Evolutionary conservation across 305 asterid genomes (phyloP).

Genomic region (Solanum hybrid): DNA sequence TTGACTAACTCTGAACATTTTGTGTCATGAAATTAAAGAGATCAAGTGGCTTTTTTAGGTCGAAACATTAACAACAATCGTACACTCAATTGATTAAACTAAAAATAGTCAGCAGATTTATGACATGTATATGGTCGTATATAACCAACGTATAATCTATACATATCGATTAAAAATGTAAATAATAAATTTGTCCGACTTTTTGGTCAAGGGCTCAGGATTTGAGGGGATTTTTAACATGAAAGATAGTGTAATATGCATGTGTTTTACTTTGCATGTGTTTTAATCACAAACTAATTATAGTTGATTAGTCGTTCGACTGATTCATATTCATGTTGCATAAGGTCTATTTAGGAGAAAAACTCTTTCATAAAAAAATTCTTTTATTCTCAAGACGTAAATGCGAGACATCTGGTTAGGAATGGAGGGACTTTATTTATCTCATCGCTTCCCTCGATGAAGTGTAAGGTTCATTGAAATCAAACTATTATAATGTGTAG

Average conservation of each 20-base stretch:
- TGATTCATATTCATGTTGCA: background rate
- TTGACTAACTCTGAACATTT: background rate
- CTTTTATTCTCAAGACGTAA: background rate
- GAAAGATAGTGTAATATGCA: background rate
- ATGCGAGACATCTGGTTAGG: background rate
- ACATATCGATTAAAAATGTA: accelerated
- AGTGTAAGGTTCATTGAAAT: background rate
- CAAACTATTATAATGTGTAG: background rate
- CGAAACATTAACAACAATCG: background rate
- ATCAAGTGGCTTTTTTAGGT: background rate
- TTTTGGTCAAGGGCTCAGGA: background rate
- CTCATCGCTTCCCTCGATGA: background rate
- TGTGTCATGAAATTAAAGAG: background rate
- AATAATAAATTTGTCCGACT: accelerated
- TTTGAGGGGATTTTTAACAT: background rate
- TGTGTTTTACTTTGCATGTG: background rate
- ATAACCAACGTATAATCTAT: accelerated
- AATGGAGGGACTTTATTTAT: background rate
- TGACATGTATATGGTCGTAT: accelerated
- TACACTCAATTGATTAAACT: background rate
- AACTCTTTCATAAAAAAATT: background rate
- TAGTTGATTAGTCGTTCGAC: background rate
- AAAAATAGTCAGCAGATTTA: background rate
- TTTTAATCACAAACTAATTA: background rate
- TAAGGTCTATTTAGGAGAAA: background rate